Base-by-base conservation (phyloP, 2,329 filamentous ascomycete species). In the Pseudogymnoascus sp. region DNA sequence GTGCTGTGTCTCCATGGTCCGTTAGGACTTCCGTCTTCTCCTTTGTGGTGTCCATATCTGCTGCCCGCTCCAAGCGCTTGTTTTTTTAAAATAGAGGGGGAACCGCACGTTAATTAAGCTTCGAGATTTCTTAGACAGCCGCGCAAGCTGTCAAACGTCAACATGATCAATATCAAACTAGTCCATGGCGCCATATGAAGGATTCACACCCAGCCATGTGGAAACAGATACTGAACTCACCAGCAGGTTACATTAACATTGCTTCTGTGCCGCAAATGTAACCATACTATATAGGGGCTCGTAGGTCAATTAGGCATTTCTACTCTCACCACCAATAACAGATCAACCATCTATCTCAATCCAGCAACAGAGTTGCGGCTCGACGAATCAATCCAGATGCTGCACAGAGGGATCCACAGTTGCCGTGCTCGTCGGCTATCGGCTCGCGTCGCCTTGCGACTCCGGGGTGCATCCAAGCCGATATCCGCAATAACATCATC, bases 1-100 rank as follows among this genome's bases (percentile, higher is more conserved):
- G 56, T 37, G 16, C 28, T 31, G 25, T 16, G 12, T 60, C 56
- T 14, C 16, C 16, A 10, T 60, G 28, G 56, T 36, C 16, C 16
- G 10, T 10, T 10, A 11, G 11, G 16, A n/a, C 7, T 14, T 37
- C 56, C 7, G 56, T 38, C 6, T 60, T 60, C 31, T 60, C 56
- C 5, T 60, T 38, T 11, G 16, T 60, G 56, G 56, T 60, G 56
- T 37, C 56, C 56, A 60, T 60, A 14, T 36, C 5, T 60, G n/a
- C 31, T 4, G 16, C n/a, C 6, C 10, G 37, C 25, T 28, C 16
- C 5, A 60, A 60, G 28, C 11, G 56, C 8, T 37, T 4, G 14
- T 25, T 60, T 37, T 23, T 21, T 14, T 16, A 28, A 5, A 4
- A 28, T 56, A 53, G 10, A 16, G 36, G 31, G 16, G 46, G 10